Evolutionary conservation across 306 rosid genomes (phyloP).

Genomic region (Lathyrus aphaca): DNA sequence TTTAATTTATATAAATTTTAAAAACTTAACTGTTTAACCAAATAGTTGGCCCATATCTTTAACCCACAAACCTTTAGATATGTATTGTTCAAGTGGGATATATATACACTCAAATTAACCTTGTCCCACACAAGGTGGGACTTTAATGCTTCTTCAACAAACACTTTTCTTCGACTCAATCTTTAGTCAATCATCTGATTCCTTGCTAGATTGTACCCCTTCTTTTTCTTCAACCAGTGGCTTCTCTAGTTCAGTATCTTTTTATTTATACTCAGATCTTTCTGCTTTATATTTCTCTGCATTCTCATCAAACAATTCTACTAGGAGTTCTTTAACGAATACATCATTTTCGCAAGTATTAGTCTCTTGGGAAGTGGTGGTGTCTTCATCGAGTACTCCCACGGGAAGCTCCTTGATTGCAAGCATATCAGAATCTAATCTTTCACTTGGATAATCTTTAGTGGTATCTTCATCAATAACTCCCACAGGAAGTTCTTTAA

Average conservation of each 20-base stretch:
- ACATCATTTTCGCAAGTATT: conserved; percentile 2
- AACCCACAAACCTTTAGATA: too few species aligned
- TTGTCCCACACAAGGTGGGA: too few species aligned
- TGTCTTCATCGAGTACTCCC: conserved; percentile 30
- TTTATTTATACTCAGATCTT: background rate
- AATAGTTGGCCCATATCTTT: too few species aligned
- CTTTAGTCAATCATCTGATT: conserved; percentile 33
- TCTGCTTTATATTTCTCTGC: background rate
- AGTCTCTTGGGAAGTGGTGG: background rate
- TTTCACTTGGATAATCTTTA: background rate
- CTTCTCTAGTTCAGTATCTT: conserved; percentile 22
- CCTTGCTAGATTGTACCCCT: conserved; percentile 31
- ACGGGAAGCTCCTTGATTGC: conserved; percentile 17
- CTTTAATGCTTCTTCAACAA: too few species aligned
- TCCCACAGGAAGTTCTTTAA: conserved; percentile 40
- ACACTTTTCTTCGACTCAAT: conserved; percentile 4
- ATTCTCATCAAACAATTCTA: conserved; percentile 38
- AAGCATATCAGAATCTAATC: background rate
- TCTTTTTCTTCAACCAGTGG: conserved; percentile 28
- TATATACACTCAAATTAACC: too few species aligned
- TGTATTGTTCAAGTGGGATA: too few species aligned
- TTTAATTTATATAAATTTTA: too few species aligned
- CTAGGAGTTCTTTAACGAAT: conserved; percentile 27
- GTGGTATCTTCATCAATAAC: conserved; percentile 18
- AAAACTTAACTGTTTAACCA: too few species aligned